Conservation (phyloP, 164 flowering plant genomes). For the Nelumbo lutea region DNA sequence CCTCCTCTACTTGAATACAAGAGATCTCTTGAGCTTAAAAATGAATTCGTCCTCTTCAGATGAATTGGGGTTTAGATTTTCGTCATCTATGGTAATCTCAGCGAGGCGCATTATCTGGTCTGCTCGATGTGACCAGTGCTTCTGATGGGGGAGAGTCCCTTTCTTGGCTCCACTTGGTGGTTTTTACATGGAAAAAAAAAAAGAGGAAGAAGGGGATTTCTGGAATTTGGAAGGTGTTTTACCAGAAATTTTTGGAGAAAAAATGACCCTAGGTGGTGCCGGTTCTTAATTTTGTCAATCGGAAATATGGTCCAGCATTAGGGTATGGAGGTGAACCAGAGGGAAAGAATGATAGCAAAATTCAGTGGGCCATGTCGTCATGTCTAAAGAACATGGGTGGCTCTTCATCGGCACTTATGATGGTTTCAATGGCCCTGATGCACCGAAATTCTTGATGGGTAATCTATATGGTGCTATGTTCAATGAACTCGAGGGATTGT, state of each 20-base stretch:
- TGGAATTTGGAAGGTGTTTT: slow-evolving; percentile 45
- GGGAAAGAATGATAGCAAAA: slow-evolving; percentile 29
- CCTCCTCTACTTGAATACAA: too few relatives aligned
- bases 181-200: slow-evolving; percentile 37
- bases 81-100: too few relatives aligned
- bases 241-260: slow-evolving; percentile 52
- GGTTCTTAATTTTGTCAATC: slow-evolving; percentile 49
- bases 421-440: slow-evolving; percentile 86
- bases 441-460: slow-evolving; percentile 76
- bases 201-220: slow-evolving; percentile 45
- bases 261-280: slow-evolving; percentile 76
- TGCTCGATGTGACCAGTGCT: slow-evolving; percentile 42
- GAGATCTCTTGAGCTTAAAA: too few relatives aligned
- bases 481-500: slow-evolving; percentile 64
- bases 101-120: slow-evolving; percentile 84
- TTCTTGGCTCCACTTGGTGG: slow-evolving; percentile 76
- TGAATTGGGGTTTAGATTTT: too few relatives aligned
- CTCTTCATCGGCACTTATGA: slow-evolving; percentile 79
- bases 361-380: slow-evolving; percentile 89
- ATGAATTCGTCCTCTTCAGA: too few relatives aligned
- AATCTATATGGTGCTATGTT: slow-evolving; percentile 62
- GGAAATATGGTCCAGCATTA: slow-evolving; percentile 26
- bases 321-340: slow-evolving; percentile 18
- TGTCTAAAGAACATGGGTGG: slow-evolving; percentile 80
- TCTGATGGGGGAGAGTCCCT: slow-evolving; percentile 32